These are phyloP conservation scores for Raphidocelis subcapitata DNA, from an alignment of 139 green algal species.

Conservation along the genomic window DNA sequence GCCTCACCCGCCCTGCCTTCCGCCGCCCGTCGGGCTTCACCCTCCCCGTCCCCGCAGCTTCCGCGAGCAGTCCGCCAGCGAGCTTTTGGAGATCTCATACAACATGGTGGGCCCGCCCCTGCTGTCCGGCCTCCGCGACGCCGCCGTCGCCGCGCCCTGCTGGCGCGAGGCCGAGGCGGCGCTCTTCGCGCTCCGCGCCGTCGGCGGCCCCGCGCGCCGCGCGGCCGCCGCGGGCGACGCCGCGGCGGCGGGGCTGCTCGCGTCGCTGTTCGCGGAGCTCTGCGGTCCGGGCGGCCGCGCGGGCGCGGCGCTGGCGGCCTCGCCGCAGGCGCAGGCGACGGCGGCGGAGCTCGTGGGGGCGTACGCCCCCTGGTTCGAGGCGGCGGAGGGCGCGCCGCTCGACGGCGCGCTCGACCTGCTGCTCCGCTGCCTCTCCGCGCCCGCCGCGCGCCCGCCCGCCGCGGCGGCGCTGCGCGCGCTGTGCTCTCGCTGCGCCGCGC, in stretches of 20 bases:
- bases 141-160: conserved; percentile 20
- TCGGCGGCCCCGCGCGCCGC: conserved; percentile 15
- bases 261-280: conserved; percentile 38
- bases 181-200: conserved; percentile 50
- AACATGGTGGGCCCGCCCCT: conserved; percentile 43
- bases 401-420: conserved; percentile 36
- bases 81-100: conserved; percentile 39
- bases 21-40: neutral
- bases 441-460: conserved; percentile 7
- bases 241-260: conserved; percentile 30
- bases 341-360: conserved; percentile 39
- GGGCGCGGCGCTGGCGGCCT: conserved; percentile 14
- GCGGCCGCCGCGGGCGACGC: conserved; percentile 1
- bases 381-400: neutral
- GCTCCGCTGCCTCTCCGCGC: conserved; percentile 25
- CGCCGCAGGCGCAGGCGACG: conserved; percentile 23
- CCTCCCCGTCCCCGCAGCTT: conserved; percentile 21
- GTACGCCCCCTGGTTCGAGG: conserved; percentile 65
- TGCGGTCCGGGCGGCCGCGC: conserved; percentile 19
- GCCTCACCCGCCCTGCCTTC: too few species aligned
- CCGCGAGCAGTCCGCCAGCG: conserved; percentile 29
- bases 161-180: conserved; percentile 63
- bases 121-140: conserved; percentile 25
- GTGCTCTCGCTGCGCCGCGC: conserved; percentile 48
- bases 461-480: conserved; percentile 51